Percentiles rank a stretch among this genome's conserved stretches.
phyloP scores from a whole-genome alignment of 192 early-diverging fungal species.

The Gryganskiella cystojenkinii region DNA sequence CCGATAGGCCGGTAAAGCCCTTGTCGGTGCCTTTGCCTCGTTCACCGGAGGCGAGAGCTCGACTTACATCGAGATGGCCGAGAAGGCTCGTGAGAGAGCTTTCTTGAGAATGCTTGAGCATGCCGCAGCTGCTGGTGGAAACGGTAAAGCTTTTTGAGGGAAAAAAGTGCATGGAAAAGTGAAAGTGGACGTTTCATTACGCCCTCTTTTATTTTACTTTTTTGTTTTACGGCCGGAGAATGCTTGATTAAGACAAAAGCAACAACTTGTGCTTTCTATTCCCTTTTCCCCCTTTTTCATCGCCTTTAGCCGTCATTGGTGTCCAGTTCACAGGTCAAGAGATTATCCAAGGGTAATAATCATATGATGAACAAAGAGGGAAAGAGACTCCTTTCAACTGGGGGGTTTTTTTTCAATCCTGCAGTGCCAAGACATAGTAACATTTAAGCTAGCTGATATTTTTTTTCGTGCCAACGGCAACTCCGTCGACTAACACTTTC shows the following conservation, averaged over 20 bases:
- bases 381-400: too few species aligned
- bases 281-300: too few species aligned
- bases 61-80: conserved; percentile 27
- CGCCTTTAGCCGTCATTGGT: conserved; percentile 8
- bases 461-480: too few species aligned
- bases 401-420: too few species aligned
- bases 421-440: too few species aligned
- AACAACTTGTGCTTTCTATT: too few species aligned
- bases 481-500: background rate
- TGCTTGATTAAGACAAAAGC: too few species aligned
- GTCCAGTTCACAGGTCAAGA: conserved; percentile 16
- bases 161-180: background rate
- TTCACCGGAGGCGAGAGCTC: conserved; percentile 19
- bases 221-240: too few species aligned
- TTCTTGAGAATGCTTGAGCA: conserved; percentile 20
- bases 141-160: background rate
- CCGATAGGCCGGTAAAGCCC: conserved; percentile 12
- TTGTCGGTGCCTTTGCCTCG: conserved; percentile 15
- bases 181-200: background rate
- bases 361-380: background rate
- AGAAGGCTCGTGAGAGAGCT: conserved; percentile 26
- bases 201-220: too few species aligned
- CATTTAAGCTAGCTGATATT: too few species aligned
- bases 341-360: background rate
- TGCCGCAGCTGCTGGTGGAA: conserved; percentile 21